Evolutionary conservation across 805 yeast genomes (phyloP), one percentile per base, ranked within the genome.

Genomic region (Komagataella ulmi): DNA sequence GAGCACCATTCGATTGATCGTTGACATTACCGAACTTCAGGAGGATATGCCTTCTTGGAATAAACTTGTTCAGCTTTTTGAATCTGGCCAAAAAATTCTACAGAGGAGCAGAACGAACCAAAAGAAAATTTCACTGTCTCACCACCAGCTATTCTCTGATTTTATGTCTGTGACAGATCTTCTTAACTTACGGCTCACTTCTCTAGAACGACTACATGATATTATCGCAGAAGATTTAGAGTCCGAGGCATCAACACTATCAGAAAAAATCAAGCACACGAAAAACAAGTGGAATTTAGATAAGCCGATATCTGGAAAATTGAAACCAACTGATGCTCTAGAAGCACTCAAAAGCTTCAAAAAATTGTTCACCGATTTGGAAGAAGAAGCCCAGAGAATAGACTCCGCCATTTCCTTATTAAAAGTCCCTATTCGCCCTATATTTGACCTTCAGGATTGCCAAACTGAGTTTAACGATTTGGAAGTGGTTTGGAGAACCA

Each of bases 61-160:
- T 6, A 43, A 44, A 7, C 24, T 50, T 2, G 51, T 70, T 3
- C 48, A 49, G 2, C 36, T 57, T 1, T 62, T 65, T 48, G 57
- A 63, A 44, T 46, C 56, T 1, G 72, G 75, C 8, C 64, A 65
- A 46, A 47, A 45, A 1, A 19, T 61, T 1, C 47, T 68, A 18
- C 44, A 67, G 1, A 69, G 72, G 24, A 66, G 71, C n/a, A 65
- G 83, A 47, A 74, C 65, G 54, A 69, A 68, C 19, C 73, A 79
- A 49, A 76, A 83, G 0, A 43, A 64, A 0, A 73, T 74, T 24
- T 83, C 89, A 84, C 54, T 81, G 0, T 77, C 69, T 59, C 68
- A 68, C 48, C 93, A 85, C 45, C 95, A 87, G 56, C 52, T 87
- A 0, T 79, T 76, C 12, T 70, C 68, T 50, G 80, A 77, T 51